Base-by-base conservation (phyloP, 176 grass and related monocot species). In the Elymus sibiricus region DNA sequence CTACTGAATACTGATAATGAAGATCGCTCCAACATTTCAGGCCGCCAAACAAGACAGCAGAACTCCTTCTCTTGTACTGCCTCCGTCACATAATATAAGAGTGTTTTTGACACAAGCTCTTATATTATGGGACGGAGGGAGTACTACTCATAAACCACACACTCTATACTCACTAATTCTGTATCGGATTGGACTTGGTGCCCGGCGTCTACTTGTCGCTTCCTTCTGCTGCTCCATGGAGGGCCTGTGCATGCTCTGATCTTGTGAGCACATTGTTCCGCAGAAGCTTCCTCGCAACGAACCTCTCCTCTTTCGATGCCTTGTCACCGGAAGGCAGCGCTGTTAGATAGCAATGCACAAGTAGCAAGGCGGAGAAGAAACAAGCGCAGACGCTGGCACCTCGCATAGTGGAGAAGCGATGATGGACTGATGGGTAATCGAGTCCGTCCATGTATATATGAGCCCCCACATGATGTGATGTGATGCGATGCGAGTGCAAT, bases 141-240 rank as follows among this genome's bases (percentile, higher is more conserved):
- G n/a, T n/a, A n/a, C n/a, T n/a, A n/a, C 47, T 62, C 24, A 26
- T 7, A 44, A 27, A 43, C 6, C 29, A n/a, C 24, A 44, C 28
- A 16, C 13, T 25, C 24, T 5, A 3, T 19, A 29, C 29, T 26
- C 51, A 19, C 78, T 82, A 92, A 43, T 89, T 92, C 47, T 92
- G 90, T 59, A 83, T 92, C 9, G 86, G 90, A 14, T 92, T 92
- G 56, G 86, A 89, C 62, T 82, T 89, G 86, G 82, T 92, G 82
- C 82, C 88, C 58, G 66, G 71, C n/a, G 83, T 53, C 58, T 81
- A 71, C 78, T 83, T 42, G 22, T 67, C 82, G 49, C 39, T 74
- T 24, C 63, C 73, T 21, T 29, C 15, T 16, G 24, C 43, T n/a
- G 71, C 64, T 43, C 34, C 65, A 46, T 71, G 75, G 27, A 89